phyloP scores from a whole-genome alignment of 2,329 filamentous ascomycete genomes.

The Leptodontidium sp. region DNA sequence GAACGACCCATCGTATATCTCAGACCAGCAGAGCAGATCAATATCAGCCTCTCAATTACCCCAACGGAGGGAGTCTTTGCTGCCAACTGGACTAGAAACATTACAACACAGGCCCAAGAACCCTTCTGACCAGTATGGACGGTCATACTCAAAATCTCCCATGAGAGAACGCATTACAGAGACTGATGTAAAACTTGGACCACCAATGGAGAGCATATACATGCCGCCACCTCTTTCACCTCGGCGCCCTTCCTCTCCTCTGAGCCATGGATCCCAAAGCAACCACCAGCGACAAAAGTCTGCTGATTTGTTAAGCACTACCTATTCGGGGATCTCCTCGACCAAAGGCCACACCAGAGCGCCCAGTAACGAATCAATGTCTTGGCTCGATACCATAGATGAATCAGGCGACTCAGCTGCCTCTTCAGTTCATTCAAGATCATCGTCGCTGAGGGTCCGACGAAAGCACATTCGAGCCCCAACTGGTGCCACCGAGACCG shows the following conservation, averaged over 20 bases:
- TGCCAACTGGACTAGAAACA: conserved; percentile 44
- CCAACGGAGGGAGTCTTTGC: conserved; percentile 47
- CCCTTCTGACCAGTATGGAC: conserved; percentile 51
- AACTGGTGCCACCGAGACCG: conserved; percentile 81
- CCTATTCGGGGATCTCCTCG: conserved; percentile 48
- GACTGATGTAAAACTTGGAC: conserved; percentile 53
- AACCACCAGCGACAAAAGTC: conserved; percentile 45
- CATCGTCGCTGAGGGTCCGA: conserved; percentile 73
- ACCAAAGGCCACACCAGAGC: conserved; percentile 59
- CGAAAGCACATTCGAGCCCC: conserved; percentile 73
- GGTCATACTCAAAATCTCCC: conserved; percentile 62
- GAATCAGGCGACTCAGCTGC: conserved; percentile 84
- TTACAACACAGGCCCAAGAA: conserved; percentile 44
- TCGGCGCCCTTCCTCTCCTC: conserved; percentile 61
- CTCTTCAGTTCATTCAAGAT: conserved; percentile 82
- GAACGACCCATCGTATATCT: conserved; percentile 48
- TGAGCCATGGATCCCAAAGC: conserved; percentile 44
- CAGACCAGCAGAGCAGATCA: conserved; percentile 39
- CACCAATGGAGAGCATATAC: conserved; percentile 64
- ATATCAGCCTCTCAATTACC: conserved; percentile 43
- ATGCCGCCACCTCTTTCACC: conserved; percentile 78
- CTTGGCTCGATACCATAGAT: conserved; percentile 94
- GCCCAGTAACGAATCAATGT: conserved; percentile 81
- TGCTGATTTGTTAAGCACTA: conserved; percentile 44
- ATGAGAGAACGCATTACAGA: conserved; percentile 50